phyloP scores from a whole-genome alignment of 352 stramenopile species.

The Globisporangium emineosum region DNA sequence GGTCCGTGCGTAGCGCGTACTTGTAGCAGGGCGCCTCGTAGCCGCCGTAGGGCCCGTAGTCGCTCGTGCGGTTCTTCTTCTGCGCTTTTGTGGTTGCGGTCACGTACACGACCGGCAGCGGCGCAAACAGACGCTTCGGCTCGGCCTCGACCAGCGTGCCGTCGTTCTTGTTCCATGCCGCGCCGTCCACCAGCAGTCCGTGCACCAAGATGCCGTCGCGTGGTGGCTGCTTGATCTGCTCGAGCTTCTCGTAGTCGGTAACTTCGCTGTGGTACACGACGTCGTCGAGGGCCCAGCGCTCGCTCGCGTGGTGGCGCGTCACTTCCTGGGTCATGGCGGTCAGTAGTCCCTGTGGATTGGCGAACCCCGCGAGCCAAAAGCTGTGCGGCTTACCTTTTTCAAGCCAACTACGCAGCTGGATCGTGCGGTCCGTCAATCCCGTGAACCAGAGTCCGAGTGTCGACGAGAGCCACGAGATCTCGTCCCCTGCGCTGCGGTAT shows the following conservation, averaged over 20 bases:
- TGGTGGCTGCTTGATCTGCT: constrained; percentile 74
- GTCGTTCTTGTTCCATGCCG: constrained; percentile 67
- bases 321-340: constrained; percentile 78
- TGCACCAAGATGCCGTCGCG: constrained; percentile 76
- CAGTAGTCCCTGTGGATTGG: constrained; percentile 76
- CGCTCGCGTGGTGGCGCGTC: constrained; percentile 56
- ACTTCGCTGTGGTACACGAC: constrained; percentile 80
- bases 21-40: constrained; percentile 80
- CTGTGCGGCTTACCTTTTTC: constrained; percentile 56
- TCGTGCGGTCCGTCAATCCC: constrained; percentile 49
- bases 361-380: constrained; percentile 78
- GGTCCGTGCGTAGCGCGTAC: constrained; percentile 71
- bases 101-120: constrained; percentile 75
- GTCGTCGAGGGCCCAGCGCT: constrained; percentile 78
- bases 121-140: constrained; percentile 67
- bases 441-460: constrained; percentile 72
- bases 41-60: constrained; percentile 73
- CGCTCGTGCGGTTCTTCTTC: constrained; percentile 68
- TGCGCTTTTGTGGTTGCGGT: constrained; percentile 71
- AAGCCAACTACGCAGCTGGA: constrained; percentile 62
- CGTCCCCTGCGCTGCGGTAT: constrained; percentile 39
- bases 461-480: constrained; percentile 69
- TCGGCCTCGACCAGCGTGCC: constrained; percentile 76
- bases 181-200: constrained; percentile 68
- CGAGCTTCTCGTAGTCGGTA: constrained; percentile 74